Evolutionary conservation across 305 asterid genomes (phyloP), one percentile per base, ranked within the genome.

Genomic region (Fraxinus baroniana): DNA sequence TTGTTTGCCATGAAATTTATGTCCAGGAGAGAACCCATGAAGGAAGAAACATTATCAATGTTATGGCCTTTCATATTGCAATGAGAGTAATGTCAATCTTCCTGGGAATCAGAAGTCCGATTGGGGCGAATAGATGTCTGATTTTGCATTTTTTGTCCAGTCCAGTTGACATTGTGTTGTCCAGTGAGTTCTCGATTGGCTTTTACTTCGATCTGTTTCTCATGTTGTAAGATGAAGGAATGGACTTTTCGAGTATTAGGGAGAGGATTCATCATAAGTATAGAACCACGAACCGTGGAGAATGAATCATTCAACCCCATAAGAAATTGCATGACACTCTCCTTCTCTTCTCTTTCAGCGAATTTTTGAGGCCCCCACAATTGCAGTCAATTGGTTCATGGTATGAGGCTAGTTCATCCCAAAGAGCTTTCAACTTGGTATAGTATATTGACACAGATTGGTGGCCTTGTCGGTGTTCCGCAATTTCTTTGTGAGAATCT

Each of bases 241-340:
- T 74, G 17, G 9, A 33, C 13, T 8, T 74, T 35, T 13, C 24
- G 30, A 13, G 78, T 74, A 10, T 74, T 18, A 3, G 60, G 22
- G 6, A 75, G 32, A 35, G n/a, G 78, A 18, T 75, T 75, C 78
- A 18, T 75, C 78, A 75, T 33, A 49, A 75, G 78, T 33, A 75
- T 75, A 8, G 28, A 33, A 7, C 60, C 28, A 33, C 17, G 30
- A 37, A 75, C 13, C 7, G 1, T 75, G 12, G 32, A 35, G 30
- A 60, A 60, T 7, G 30, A 60, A 20, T 18, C 30, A 20, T 60
- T 39, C 13, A 39, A 0, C 13, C 13, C 46, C 13, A 39, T 39
- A 9, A 39, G 13, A 39, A 39, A 39, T 39, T 39, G 46, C 13
- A 39, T 2, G 13, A 8, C 46, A 7, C 46, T 39, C 3, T 39